Evolutionary conservation across 345 rosid species (phyloP).

Genomic region (Heritiera littoralis): DNA sequence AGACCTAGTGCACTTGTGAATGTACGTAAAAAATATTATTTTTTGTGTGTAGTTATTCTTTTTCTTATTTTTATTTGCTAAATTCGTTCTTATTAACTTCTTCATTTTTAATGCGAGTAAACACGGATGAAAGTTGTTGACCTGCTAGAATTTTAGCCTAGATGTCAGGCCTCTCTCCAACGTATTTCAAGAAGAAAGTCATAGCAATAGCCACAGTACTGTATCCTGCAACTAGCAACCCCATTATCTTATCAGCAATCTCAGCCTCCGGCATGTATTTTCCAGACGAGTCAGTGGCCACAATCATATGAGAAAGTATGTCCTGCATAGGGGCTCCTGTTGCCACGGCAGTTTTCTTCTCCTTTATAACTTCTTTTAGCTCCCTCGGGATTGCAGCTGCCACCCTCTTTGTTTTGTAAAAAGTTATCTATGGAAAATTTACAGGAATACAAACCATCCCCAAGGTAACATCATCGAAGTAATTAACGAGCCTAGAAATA

Average conservation of each 20-base stretch:
- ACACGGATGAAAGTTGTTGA: not conserved
- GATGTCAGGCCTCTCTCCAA: slow-evolving; percentile 50
- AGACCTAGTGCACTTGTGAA: too few species aligned
- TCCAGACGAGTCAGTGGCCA: slow-evolving; percentile 30
- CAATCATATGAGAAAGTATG: slow-evolving; percentile 36
- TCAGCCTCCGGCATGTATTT: slow-evolving; percentile 51
- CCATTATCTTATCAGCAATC: slow-evolving; percentile 55
- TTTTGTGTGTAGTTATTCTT: too few species aligned
- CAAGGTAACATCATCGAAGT: slow-evolving; percentile 41
- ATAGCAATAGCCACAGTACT: slow-evolving; percentile 54
- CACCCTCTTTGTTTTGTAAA: slow-evolving; percentile 39
- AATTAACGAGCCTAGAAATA: slow-evolving; percentile 38
- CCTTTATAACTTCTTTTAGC: slow-evolving; percentile 31
- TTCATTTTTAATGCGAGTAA: not conserved
- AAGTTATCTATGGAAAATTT: slow-evolving; percentile 43
- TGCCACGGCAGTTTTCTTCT: slow-evolving; percentile 42
- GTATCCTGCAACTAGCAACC: slow-evolving; percentile 53
- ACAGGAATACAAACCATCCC: slow-evolving; percentile 52
- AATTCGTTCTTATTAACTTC: too few species aligned
- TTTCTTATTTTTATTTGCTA: too few species aligned
- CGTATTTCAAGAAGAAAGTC: slow-evolving; percentile 61
- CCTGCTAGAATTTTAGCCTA: slow-evolving; percentile 45
- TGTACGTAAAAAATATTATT: too few species aligned
- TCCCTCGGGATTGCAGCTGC: slow-evolving; percentile 38
- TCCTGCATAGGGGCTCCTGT: slow-evolving; percentile 29